Conservation (phyloP, 2,329 filamentous ascomycete species). For the Dactylellina cionopaga region DNA sequence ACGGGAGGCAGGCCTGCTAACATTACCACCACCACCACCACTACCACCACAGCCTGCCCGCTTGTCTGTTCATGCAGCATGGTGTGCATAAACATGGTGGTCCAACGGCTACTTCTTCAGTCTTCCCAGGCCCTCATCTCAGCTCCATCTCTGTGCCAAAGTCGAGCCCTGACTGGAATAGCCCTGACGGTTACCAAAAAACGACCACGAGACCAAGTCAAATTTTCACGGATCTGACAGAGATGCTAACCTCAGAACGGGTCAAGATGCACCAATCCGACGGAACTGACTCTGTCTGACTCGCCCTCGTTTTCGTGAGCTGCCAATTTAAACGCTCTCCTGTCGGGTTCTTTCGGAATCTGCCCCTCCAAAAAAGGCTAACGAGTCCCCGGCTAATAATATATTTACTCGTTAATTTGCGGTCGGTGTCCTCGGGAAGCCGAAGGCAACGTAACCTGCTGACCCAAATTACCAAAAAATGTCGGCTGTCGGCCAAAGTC, state of each 20-base stretch:
- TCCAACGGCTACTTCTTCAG: background rate
- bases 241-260: background rate
- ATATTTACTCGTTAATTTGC: background rate
- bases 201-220: slow-evolving; percentile 20
- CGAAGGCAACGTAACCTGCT: background rate
- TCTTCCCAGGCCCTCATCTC: slow-evolving; percentile 14
- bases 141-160: slow-evolving; percentile 8
- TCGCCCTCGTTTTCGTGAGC: slow-evolving; percentile 32
- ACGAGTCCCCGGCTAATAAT: background rate
- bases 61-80: too few relatives aligned
- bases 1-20: background rate
- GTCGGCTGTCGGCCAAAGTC: slow-evolving; percentile 3
- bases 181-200: slow-evolving; percentile 2
- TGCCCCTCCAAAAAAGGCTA: background rate
- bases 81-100: background rate
- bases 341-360: slow-evolving; percentile 34
- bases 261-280: background rate
- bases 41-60: background rate
- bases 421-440: slow-evolving; percentile 9
- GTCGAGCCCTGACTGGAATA: background rate
- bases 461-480: background rate
- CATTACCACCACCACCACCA: background rate
- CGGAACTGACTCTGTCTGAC: too few relatives aligned
- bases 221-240: slow-evolving; percentile 13
- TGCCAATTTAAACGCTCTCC: slow-evolving; percentile 13